A percentile compares a stretch with the other conserved stretches of the same genome.
phyloP scores from a whole-genome alignment of 2,329 filamentous ascomycete genomes.

The Trichophyton mentagrophytes region DNA sequence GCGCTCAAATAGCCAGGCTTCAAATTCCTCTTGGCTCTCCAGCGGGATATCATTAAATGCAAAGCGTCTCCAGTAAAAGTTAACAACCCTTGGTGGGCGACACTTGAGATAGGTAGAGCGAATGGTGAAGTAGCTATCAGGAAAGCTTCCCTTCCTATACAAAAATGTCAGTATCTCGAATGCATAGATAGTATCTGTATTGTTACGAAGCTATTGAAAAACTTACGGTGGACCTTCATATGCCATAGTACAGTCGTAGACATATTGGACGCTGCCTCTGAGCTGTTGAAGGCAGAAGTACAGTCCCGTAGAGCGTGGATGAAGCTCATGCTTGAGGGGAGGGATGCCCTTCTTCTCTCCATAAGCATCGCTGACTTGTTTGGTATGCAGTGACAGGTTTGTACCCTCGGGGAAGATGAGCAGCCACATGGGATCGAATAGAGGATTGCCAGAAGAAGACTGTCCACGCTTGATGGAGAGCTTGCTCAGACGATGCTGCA shows the following conservation, averaged over 20 bases:
- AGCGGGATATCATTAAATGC: constrained; percentile 68
- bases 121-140: constrained; percentile 83
- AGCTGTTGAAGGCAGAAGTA: constrained; percentile 50
- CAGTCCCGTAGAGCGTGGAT: constrained; percentile 49
- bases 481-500: constrained; percentile 45
- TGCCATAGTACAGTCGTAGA: constrained; percentile 74
- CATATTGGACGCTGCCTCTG: constrained; percentile 46
- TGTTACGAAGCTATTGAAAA: not conserved
- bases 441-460: constrained; percentile 36
- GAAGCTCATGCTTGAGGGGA: constrained; percentile 47
- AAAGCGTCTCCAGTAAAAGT: constrained; percentile 91
- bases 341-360: constrained; percentile 45
- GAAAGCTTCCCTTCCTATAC: constrained; percentile 59
- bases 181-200: not conserved
- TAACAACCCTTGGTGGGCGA: constrained; percentile 82
- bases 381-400: constrained; percentile 45
- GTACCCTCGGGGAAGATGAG: constrained; percentile 55
- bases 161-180: constrained; percentile 2
- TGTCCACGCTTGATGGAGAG: constrained; percentile 36
- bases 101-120: constrained; percentile 80
- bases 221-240: constrained; percentile 89
- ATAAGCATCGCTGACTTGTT: constrained; percentile 44
- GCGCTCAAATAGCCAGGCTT: constrained; percentile 67
- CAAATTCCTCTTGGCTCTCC: constrained; percentile 60
- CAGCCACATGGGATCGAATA: constrained; percentile 53